Conservation (phyloP, 2,329 filamentous ascomycete genomes). For the Xylaria sp. region DNA sequence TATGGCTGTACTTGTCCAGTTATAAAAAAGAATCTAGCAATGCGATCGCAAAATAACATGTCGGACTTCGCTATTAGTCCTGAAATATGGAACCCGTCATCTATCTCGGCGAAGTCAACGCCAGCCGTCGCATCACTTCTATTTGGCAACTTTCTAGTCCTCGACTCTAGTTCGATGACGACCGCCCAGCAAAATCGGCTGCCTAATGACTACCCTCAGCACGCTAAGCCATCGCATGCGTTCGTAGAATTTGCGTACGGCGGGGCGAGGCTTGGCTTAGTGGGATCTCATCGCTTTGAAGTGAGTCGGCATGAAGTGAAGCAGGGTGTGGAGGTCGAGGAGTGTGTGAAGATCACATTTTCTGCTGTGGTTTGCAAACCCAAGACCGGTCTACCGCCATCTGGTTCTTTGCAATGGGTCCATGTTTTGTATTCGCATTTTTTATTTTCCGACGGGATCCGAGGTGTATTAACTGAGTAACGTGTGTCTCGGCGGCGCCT, state of each 20-base stretch:
- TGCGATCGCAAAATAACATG: not conserved
- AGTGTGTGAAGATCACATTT: conserved; percentile 10
- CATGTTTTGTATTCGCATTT: conserved; percentile 12
- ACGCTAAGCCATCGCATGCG: conserved; percentile 8
- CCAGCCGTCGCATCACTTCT: conserved; percentile 8
- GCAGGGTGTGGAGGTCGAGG: not conserved
- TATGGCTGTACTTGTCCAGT: not conserved
- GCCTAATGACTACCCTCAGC: conserved; percentile 1
- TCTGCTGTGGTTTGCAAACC: conserved; percentile 1
- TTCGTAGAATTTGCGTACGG: conserved; percentile 15
- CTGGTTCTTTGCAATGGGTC: not conserved
- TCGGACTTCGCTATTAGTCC: not conserved
- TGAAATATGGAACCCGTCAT: not conserved
- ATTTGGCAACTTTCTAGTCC: conserved; percentile 8
- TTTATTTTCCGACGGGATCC: conserved; percentile 14
- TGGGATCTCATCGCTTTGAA: conserved; percentile 17
- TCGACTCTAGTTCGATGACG: conserved; percentile 11
- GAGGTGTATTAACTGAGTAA: not conserved
- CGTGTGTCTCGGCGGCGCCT: too few relatives aligned
- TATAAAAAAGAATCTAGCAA: not conserved
- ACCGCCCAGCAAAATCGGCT: conserved; percentile 1
- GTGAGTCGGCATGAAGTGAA: not conserved
- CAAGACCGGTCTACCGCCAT: conserved; percentile 1
- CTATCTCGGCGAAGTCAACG: conserved; percentile 13
- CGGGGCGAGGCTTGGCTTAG: not conserved